phyloP scores from a whole-genome alignment of 2,329 filamentous ascomycete species.

The Westerdykella ornata region DNA sequence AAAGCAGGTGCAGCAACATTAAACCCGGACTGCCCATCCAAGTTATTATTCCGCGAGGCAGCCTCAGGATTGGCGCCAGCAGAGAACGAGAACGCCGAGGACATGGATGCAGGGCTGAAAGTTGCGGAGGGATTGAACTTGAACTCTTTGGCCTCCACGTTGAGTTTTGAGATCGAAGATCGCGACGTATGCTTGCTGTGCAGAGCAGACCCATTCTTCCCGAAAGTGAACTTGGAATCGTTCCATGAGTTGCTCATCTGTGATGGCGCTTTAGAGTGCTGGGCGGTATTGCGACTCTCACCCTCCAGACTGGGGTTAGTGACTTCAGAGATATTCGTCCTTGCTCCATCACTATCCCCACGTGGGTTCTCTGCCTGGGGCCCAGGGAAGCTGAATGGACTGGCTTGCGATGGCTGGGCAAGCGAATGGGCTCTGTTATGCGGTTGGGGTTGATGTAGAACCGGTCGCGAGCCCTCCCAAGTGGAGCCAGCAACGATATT shows the following conservation, averaged over 20 bases:
- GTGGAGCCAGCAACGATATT: slow-evolving; percentile 22
- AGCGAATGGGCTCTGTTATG: slow-evolving; percentile 67
- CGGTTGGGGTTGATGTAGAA: slow-evolving; percentile 66
- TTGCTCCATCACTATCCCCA: slow-evolving; percentile 37
- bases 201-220: slow-evolving; percentile 25
- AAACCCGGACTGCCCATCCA: slow-evolving; percentile 45
- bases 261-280: slow-evolving; percentile 34
- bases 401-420: slow-evolving; percentile 52
- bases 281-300: slow-evolving; percentile 19
- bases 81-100: slow-evolving; percentile 40
- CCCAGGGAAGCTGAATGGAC: slow-evolving; percentile 26
- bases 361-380: slow-evolving; percentile 25
- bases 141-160: slow-evolving; percentile 85
- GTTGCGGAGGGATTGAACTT: slow-evolving; percentile 57
- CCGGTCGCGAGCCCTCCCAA: slow-evolving; percentile 33
- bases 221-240: slow-evolving; percentile 31
- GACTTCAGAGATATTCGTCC: slow-evolving; percentile 36
- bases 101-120: slow-evolving; percentile 44
- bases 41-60: slow-evolving; percentile 33
- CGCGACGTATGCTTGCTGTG: slow-evolving; percentile 59
- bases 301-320: slow-evolving; percentile 37
- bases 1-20: slow-evolving; percentile 66
- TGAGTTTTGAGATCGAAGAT: slow-evolving; percentile 68
- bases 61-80: slow-evolving; percentile 40
- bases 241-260: slow-evolving; percentile 35